These are phyloP conservation scores for Alnus glutinosa DNA, from an alignment of 306 rosid genomes.

Conservation along the genomic window DNA sequence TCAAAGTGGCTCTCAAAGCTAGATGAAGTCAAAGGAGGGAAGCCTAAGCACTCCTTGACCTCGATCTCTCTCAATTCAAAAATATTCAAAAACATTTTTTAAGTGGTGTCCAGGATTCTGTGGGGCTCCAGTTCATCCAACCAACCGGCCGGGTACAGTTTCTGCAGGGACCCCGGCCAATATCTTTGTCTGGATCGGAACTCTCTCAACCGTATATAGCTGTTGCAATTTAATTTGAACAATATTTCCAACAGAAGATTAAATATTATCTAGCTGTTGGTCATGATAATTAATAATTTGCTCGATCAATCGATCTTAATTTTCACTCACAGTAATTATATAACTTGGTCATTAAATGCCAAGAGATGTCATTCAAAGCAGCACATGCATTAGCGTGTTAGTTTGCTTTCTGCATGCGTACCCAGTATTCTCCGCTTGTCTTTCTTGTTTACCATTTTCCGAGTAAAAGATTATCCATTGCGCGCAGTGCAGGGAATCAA, in stretches of 20 bases:
- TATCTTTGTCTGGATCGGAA: not conserved
- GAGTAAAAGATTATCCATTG: not conserved
- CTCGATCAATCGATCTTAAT: no score
- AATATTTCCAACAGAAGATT: no score
- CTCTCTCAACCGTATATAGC: no score
- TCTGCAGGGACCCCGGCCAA: not conserved
- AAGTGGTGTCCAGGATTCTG: not conserved
- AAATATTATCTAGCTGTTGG: no score
- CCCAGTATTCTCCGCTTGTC: not conserved
- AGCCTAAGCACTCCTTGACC: not conserved
- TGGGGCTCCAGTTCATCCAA: not conserved
- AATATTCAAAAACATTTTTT: not conserved
- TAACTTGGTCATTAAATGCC: no score
- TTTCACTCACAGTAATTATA: no score
- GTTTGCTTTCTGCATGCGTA: not conserved
- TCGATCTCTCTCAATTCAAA: conserved; percentile 7
- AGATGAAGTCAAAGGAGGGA: conserved; percentile 27
- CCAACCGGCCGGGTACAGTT: no score
- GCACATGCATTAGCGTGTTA: not conserved
- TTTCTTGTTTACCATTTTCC: not conserved
- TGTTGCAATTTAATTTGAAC: no score
- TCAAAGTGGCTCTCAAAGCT: conserved; percentile 2
- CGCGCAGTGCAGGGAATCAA: conserved; percentile 1
- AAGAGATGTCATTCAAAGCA: not conserved
- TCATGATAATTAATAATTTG: no score